Evolutionary conservation across 495 filamentous ascomycete species (phyloP), one percentile per base, ranked within the genome.

Genomic region (Penicillium crystallinum): DNA sequence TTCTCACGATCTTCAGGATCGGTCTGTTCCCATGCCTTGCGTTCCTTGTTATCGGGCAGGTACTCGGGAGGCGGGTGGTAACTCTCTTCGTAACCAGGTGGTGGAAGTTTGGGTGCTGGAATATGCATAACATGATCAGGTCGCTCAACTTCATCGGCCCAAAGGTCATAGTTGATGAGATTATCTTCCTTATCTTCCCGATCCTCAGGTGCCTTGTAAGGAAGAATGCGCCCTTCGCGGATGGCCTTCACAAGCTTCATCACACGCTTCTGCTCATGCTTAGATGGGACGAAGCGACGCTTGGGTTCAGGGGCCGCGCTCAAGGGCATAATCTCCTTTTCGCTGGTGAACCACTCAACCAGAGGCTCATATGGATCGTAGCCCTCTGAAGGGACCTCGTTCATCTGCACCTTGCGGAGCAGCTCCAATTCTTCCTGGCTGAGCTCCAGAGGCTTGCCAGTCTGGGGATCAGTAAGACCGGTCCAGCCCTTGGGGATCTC

Each of bases 231-330:
- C 29, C 95, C 95, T 71, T 97, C 92, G 36, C 85, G 80, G 53
- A 98, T 98, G 19, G 93, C 93, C 64, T 88, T 90, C 34, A 97
- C 93, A 57, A 98, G 85, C 76, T 98, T 97, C 91, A 97, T 96
- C 41, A 98, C 82, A 53, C 91, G 79, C 79, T 96, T 97, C 15
- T 89, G 86, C 73, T 98, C 93, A 61, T 97, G 90, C 71, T 96
- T 97, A n/a, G 95, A 97, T 9, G 95, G 93, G 14, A 97, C 74
- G 65, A 97, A 98, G 58, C 93, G 86, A 38, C 92, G 80, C 73
- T 98, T 98, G 5, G 93, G 93, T 63, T 98, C 93, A 33, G 93
- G 93, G 5, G 91, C 92, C 36, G 90, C 84, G 68, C 90, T 96
- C 46, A 98, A 70, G 8, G 93, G 93, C 91, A 97, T 96, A 25